Percentiles rank a stretch among this genome's conserved stretches.
Conservation (phyloP, 495 filamentous ascomycete species). For the Xanthoparmelia taractica region DNA sequence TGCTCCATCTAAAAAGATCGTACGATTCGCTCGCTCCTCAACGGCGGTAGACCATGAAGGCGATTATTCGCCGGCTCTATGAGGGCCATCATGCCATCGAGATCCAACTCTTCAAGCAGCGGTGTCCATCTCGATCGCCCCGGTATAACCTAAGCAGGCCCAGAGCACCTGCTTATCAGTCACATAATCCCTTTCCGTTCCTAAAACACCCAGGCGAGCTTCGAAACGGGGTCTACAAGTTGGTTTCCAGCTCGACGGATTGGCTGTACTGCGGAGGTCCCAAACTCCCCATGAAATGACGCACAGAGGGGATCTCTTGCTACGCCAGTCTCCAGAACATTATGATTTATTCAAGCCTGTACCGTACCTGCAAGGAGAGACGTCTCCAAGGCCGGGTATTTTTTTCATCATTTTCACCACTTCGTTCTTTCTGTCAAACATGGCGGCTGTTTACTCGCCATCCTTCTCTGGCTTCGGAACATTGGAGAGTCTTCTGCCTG, state of each 20-base stretch:
- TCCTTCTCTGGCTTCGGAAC: neutral
- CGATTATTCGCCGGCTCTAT: too few species aligned
- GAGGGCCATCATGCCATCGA: too few species aligned
- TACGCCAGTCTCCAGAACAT: neutral
- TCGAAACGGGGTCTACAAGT: neutral
- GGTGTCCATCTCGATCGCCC: too few species aligned
- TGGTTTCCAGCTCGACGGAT: neutral
- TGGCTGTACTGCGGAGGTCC: rapidly evolving
- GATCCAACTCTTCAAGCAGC: too few species aligned
- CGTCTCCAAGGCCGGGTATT: neutral
- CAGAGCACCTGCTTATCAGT: neutral
- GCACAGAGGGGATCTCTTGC: neutral
- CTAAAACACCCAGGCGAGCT: neutral
- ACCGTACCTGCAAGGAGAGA: neutral
- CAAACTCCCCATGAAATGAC: neutral
- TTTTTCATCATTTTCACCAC: neutral
- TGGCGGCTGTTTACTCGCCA: neutral
- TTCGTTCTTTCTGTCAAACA: neutral
- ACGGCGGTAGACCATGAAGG: too few species aligned
- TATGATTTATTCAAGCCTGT: neutral
- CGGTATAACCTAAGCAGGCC: neutral
- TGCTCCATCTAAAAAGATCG: too few species aligned
- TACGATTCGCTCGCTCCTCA: too few species aligned
- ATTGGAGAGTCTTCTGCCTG: too few species aligned
- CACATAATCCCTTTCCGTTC: neutral